Percentiles rank a stretch among this genome's conserved stretches.
Evolutionary conservation across 2,329 filamentous ascomycete species (phyloP).

Genomic region (Calonectria crousiana): DNA sequence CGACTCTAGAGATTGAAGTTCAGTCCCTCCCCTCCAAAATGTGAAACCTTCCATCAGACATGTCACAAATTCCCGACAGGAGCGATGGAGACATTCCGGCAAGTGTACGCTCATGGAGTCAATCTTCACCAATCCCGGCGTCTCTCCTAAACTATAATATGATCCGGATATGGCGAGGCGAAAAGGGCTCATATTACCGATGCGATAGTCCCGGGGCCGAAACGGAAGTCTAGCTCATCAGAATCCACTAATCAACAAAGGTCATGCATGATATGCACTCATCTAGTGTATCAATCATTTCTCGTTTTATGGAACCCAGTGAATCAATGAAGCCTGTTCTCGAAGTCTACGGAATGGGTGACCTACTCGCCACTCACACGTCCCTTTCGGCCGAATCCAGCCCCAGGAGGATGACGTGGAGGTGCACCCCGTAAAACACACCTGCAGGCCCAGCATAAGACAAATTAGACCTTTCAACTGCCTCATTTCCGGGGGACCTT

Average conservation of each 20-base stretch:
- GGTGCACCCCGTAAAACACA: slow-evolving; percentile 30
- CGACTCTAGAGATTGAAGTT: background rate
- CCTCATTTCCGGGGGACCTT: slow-evolving; percentile 38
- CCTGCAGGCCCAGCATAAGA: slow-evolving; percentile 30
- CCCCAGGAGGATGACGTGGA: background rate
- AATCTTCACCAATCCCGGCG: background rate
- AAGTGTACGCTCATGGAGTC: background rate
- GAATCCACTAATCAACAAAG: background rate
- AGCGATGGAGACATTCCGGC: background rate
- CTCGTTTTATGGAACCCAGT: background rate
- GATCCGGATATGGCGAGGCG: background rate
- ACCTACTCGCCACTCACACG: background rate
- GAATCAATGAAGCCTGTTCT: slow-evolving; percentile 26
- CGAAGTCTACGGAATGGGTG: slow-evolving; percentile 1
- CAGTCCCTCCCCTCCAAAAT: background rate
- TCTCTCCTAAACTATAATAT: background rate
- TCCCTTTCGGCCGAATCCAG: background rate
- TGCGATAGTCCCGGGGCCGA: no score
- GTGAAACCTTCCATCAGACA: background rate
- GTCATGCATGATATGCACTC: background rate
- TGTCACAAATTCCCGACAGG: background rate
- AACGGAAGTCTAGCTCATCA: background rate
- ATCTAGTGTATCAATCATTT: background rate
- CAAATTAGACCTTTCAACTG: slow-evolving; percentile 35
- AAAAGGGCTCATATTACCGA: background rate